Evolutionary conservation across 2,329 filamentous ascomycete genomes (phyloP).

Genomic region (Alternaria gansuensis): DNA sequence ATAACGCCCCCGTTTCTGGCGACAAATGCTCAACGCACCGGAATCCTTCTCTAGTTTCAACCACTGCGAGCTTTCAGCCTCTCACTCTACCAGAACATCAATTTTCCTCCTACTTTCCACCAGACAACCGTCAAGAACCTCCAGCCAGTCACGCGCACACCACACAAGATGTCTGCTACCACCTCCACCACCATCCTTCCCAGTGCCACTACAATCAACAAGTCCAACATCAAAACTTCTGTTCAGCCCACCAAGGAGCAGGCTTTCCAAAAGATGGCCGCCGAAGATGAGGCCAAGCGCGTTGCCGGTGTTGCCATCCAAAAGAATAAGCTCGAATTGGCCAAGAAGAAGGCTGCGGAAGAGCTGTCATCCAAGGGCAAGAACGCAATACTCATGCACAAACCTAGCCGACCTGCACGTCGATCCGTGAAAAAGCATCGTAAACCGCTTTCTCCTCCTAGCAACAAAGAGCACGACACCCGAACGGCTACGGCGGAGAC

Average conservation of each 20-base stretch:
- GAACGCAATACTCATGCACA: not conserved
- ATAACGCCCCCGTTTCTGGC: not conserved
- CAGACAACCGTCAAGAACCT: not conserved
- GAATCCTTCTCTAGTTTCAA: not conserved
- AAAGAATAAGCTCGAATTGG: not conserved
- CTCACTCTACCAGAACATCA: not conserved
- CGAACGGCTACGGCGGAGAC: not conserved
- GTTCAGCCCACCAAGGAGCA: not conserved
- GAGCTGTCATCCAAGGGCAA: not conserved
- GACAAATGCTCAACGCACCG: not conserved
- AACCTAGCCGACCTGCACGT: not conserved
- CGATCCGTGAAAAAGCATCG: not conserved
- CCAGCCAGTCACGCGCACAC: not conserved
- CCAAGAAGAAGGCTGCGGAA: not conserved
- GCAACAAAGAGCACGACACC: not conserved
- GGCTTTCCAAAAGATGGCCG: not conserved
- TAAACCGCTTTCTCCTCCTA: not conserved
- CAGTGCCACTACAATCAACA: not conserved
- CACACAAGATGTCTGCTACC: slow-evolving; percentile 1
- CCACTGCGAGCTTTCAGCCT: not conserved
- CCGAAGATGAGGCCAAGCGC: not conserved
- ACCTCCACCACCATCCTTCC: too few relatives aligned
- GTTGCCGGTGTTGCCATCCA: not conserved
- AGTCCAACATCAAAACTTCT: not conserved
- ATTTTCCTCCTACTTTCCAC: not conserved